Conservation (phyloP, 495 filamentous ascomycete species). For the Schizothecium vesticola region DNA sequence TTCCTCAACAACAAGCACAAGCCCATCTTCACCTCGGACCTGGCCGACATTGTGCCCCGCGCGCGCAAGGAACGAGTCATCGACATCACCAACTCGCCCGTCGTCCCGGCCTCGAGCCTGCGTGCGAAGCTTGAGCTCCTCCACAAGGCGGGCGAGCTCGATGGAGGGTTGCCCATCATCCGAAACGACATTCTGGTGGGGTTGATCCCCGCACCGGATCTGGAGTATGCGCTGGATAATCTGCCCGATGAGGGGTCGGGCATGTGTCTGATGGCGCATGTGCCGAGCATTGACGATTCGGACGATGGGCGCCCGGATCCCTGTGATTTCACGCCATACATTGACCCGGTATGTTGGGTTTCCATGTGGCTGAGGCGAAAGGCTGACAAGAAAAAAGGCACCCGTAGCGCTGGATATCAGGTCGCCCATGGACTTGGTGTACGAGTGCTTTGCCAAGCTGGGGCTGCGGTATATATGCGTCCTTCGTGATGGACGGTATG, state of each 20-base stretch:
- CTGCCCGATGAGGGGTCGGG: conserved; percentile 66
- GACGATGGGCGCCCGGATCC: conserved; percentile 58
- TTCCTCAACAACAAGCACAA: conserved; percentile 93
- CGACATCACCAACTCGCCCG: conserved; percentile 74
- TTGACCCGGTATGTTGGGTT: conserved; percentile 66
- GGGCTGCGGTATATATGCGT: conserved; percentile 92
- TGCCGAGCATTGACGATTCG: conserved; percentile 49
- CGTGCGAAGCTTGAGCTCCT: conserved; percentile 74
- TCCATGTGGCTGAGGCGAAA: neutral
- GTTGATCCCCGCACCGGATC: conserved; percentile 87
- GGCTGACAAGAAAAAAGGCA: conserved; percentile 39
- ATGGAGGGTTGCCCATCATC: conserved; percentile 85
- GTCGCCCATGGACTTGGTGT: conserved; percentile 91
- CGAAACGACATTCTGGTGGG: conserved; percentile 76
- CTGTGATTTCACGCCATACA: conserved; percentile 82
- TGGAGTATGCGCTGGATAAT: conserved; percentile 87
- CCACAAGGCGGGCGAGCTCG: conserved; percentile 81
- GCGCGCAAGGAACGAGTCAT: conserved; percentile 71
- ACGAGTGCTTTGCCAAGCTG: conserved; percentile 94
- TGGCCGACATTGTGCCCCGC: conserved; percentile 79
- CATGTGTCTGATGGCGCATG: conserved; percentile 75
- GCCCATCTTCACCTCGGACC: conserved; percentile 75
- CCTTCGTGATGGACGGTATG: conserved; percentile 73
- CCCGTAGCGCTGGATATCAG: conserved; percentile 83
- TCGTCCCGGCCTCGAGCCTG: conserved; percentile 68